Evolutionary conservation across 2,329 filamentous ascomycete species (phyloP), one percentile per base, ranked within the genome.

Genomic region (Calonectria hawksworthii): DNA sequence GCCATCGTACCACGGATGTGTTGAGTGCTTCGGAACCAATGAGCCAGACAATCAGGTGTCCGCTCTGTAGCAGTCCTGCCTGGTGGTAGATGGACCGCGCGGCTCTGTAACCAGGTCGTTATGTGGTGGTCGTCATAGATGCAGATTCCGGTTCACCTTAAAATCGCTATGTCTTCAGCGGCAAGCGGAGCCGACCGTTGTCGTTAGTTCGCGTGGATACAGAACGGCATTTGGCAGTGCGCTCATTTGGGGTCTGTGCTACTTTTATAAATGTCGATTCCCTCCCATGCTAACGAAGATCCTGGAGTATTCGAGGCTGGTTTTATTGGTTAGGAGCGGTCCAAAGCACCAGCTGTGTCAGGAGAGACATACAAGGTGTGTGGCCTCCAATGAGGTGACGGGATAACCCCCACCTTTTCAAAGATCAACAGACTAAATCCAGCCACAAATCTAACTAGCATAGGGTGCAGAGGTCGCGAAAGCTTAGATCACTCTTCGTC

Each of bases 381-480:
- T 38, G n/a, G 13, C 56, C 56, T 61, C 56, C 56, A 61, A 61
- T 61, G 34, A 38, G 56, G 18, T 0, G 8, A 10, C 18, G 14
- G 34, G 38, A 38, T 2, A 61, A 7, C 18, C 56, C 2, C 56
- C 56, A 61, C 34, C n/a, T 18, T 28, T 10, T 38, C 5, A 4
- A 3, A 1, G 56, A 61, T 61, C 34, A 38, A 28, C 56, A 26
- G 10, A 18, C 56, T 28, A 61, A 61, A 38, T 11, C 5, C 56
- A 61, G 56, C 56, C 56, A 61, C 56, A 61, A 61, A 61, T 61
- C 13, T 38, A 23, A 61, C 34, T 61, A 61, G n/a, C 16, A 54
- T 21, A 2, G 1, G 0, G 18, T 26, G 47, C 9, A n/a, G 47
- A 51, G 16, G 4, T 2, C 13, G 51, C 51, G 26, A 13, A 5